Base-by-base conservation (phyloP, 495 filamentous ascomycete genomes). In the Hypoxylon subgilvum region DNA sequence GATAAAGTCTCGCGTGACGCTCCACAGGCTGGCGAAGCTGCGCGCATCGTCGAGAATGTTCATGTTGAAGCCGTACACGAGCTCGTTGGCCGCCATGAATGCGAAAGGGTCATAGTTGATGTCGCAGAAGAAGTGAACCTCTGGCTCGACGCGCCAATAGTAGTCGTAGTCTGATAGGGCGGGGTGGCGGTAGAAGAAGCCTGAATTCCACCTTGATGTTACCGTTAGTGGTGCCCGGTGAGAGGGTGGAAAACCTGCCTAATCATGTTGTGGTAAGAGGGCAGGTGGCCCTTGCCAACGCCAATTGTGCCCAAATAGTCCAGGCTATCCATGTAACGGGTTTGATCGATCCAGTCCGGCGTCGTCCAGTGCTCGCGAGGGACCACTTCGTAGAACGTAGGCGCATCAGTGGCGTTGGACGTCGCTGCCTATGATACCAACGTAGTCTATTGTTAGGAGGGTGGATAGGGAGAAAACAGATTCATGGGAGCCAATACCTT, bases 141-240 rank as follows among this genome's bases (percentile, higher is more conserved):
- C 71, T 48, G 87, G 88, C 70, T 89, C 86, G 10, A 89, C 84
- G 25, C 85, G 83, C 88, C 87, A 90, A 71, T 88, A 90, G 76
- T 80, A 90, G 52, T 90, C 86, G 53, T 86, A 91, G 54, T 84
- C 72, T 34, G 77, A 66, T 70, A 91, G 79, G 32, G 87, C 67
- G 9, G 79, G 72, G 61, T 91, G 88, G 21, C 80, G 80, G 69
- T 88, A 89, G 69, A 91, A 90, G 67, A 90, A 85, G 1, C 88
- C 88, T 17, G 85, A 86, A 60, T 90, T 86, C 63, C 86, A 91
- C 16, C 87, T 86, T 61, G 85, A 90, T n/a, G n/a, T n/a, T n/a
- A n/a, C n/a, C n/a, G n/a, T n/a, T n/a, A n/a, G n/a, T n/a, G n/a
- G n/a, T n/a, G n/a, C n/a, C n/a, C n/a, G n/a, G n/a, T n/a, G n/a